Conservation (phyloP, 768 basidiomycete genomes). For the Termitomyces sp. region DNA sequence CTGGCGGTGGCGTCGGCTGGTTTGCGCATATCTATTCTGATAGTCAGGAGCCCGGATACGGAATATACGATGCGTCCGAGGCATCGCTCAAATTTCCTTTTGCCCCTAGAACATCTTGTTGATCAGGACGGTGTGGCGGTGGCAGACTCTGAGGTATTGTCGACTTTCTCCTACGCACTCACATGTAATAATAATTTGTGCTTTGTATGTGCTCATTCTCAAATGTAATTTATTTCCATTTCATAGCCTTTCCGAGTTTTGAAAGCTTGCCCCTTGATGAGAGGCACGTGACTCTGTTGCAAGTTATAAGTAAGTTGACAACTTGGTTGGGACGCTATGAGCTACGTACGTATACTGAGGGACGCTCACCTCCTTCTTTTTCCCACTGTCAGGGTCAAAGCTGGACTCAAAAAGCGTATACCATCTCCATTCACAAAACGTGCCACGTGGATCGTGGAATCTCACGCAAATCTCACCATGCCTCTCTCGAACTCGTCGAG, state of each 20-base stretch:
- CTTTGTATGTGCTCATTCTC: neutral
- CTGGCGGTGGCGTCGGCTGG: slow-evolving; percentile 70
- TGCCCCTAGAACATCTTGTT: slow-evolving; percentile 11
- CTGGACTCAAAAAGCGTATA: neutral
- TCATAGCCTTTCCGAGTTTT: no score
- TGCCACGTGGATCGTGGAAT: neutral
- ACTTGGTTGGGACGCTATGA: no score
- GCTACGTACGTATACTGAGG: no score
- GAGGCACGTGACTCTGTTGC: neutral
- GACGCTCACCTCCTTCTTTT: neutral
- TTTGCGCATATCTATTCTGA: slow-evolving; percentile 83
- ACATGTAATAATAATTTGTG: neutral
- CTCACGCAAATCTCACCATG: neutral
- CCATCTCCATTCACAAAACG: neutral
- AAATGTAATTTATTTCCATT: no score
- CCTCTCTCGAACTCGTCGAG: neutral
- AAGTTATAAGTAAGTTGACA: no score
- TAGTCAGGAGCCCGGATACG: slow-evolving; percentile 61
- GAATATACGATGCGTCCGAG: slow-evolving; percentile 52
- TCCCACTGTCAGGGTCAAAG: no score
- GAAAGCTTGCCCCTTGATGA: no score
- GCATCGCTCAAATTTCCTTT: slow-evolving; percentile 11
- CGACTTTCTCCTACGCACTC: neutral
- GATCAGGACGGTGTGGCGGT: neutral
- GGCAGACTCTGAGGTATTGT: neutral